Evolutionary conservation across 2,329 filamentous ascomycete species (phyloP), one percentile per base, ranked within the genome.

Genomic region (Aspergillus pseudoterreus): DNA sequence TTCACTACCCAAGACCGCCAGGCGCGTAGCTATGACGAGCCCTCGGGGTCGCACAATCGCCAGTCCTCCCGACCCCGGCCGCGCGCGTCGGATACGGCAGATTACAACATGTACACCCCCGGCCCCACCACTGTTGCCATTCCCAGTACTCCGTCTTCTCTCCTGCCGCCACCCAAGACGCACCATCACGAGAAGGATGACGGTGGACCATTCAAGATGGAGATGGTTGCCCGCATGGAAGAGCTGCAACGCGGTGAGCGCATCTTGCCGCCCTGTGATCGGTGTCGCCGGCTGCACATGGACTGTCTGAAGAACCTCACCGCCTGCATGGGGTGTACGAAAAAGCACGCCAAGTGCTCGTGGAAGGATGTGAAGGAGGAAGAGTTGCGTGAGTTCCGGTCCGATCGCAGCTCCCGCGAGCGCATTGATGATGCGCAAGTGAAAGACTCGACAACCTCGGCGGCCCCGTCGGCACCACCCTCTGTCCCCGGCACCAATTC

Each of bases 301-400:
- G 83, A 90, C 52, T 95, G 90, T 56, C 76, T 92, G 44, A 95
- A 95, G 71, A 88, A 95, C 56, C 76, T 94, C 36, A 95, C 90
- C 0, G 89, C 90, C 8, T 95, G 91, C 64, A 83, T 87, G 69
- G 90, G 89, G 19, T 95, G 90, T 69, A 95, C 90, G 0, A 92
- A 89, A 68, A 95, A 95, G 67, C 90, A 95, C 66, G 89, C 89
- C 17, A 92, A 91, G 63, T 95, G 90, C 68, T 85, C 84, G 12
- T 95, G 90, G 90, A 88, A 85, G 59, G 84, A 87, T 42, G 82
- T 94, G n/a, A 84, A 83, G 14, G 83, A 89, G 30, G 85, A 87
- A 3, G 91, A 95, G 61, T 57, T 83, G 10, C 66, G 63, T 14
- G 64, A 68, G 17, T 49, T 53, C 21, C 69, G 58, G 46, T 50